Evolutionary conservation across 371 early-diverging fungal species (phyloP).

Genomic region (Mucor racemosus): DNA sequence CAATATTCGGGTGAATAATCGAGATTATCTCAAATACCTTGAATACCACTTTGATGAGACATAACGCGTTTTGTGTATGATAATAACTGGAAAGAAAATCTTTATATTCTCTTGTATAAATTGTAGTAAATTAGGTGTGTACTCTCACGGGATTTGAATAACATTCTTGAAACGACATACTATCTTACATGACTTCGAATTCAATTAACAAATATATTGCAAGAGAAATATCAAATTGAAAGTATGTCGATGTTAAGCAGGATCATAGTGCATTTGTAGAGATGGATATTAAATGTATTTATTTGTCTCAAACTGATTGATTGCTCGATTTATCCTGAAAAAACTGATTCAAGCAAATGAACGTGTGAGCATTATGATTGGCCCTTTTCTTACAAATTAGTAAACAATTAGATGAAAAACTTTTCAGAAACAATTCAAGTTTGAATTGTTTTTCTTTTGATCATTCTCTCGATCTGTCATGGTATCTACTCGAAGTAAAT

Average conservation of each 20-base stretch:
- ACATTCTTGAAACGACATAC: not conserved
- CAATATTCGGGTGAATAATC: not conserved
- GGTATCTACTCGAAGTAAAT: not conserved
- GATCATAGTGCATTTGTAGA: no score
- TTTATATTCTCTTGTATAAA: not conserved
- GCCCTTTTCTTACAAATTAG: no score
- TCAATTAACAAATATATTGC: no score
- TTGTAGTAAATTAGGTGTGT: not conserved
- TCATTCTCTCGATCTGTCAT: not conserved
- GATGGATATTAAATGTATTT: no score
- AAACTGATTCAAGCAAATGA: no score
- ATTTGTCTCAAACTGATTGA: no score
- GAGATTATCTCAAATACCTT: constrained; percentile 37
- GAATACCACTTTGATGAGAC: constrained; percentile 69
- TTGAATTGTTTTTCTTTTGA: not conserved
- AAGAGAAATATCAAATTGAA: not conserved
- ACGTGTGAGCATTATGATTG: no score
- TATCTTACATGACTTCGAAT: no score
- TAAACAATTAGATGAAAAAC: no score
- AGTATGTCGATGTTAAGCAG: not conserved
- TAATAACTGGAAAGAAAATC: not conserved
- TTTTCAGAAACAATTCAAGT: no score
- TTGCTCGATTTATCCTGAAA: no score
- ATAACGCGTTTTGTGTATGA: constrained; percentile 24
- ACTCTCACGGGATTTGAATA: constrained; percentile 1